Conservation (phyloP, 345 rosid species). For the Gossypium thurberi region DNA sequence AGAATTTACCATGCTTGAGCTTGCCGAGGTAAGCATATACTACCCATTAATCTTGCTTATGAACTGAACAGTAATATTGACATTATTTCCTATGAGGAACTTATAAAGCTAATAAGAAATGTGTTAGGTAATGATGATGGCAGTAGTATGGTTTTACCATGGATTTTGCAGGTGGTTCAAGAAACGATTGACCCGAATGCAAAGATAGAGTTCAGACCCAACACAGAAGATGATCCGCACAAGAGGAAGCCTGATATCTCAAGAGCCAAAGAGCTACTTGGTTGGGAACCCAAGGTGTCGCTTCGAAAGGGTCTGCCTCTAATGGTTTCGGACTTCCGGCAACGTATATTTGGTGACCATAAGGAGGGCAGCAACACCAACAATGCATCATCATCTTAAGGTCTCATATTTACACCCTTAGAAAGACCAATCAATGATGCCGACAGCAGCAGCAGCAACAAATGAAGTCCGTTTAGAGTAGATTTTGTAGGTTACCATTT, state of each 20-base stretch:
- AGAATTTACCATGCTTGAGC: constrained; percentile 98
- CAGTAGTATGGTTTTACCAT: not conserved
- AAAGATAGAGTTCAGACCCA: constrained; percentile 81
- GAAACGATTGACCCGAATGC: constrained; percentile 93
- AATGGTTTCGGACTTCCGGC: constrained; percentile 94
- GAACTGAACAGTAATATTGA: not conserved
- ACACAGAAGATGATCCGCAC: constrained; percentile 98
- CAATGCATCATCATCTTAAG: constrained; percentile 32
- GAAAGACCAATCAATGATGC: not conserved
- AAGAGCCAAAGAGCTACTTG: constrained; percentile 77
- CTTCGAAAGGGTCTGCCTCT: constrained; percentile 83
- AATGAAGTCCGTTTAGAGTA: constrained; percentile 5
- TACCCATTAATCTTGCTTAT: not conserved
- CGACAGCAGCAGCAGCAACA: not conserved
- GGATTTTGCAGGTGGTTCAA: constrained; percentile 63
- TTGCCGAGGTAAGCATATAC: constrained; percentile 56
- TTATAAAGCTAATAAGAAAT: not conserved
- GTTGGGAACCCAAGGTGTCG: constrained; percentile 89
- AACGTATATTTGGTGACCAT: constrained; percentile 86
- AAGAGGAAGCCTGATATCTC: constrained; percentile 98
- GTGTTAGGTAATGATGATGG: not conserved
- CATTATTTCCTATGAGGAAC: not conserved
- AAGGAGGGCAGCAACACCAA: constrained; percentile 41
- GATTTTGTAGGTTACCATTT: constrained; percentile 1
- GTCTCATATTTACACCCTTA: not conserved